phyloP scores from a whole-genome alignment of 1,284 basidiomycete genomes.

The Leccinum pachyderme region DNA sequence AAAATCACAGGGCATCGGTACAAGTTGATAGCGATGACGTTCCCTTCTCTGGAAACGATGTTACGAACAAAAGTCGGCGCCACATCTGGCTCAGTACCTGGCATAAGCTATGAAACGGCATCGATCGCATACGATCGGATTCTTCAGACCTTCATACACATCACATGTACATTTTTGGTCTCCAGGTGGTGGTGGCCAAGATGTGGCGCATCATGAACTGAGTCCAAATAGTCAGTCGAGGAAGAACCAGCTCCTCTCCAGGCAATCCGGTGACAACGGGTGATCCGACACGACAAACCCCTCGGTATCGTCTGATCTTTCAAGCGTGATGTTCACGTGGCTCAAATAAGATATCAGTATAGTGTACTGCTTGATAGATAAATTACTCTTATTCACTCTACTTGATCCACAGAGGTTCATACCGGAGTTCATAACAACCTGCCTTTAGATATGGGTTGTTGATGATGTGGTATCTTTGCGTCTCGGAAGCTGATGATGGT shows the following conservation, averaged over 20 bases:
- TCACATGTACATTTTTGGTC: background rate
- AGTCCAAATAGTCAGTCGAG: background rate
- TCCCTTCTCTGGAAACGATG: background rate
- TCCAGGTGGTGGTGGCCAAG: background rate
- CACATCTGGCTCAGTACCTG: background rate
- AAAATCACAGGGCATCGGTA: background rate
- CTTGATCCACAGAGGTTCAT: background rate
- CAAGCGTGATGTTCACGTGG: background rate
- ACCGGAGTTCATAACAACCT: slow-evolving; percentile 39
- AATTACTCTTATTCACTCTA: background rate
- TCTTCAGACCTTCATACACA: background rate
- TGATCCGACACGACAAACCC: background rate
- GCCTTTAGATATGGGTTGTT: slow-evolving; percentile 77
- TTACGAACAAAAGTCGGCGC: background rate
- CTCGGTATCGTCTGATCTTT: background rate
- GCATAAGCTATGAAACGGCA: background rate
- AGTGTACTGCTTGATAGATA: background rate
- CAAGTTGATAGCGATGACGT: background rate
- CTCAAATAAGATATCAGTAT: background rate
- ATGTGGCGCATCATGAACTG: background rate
- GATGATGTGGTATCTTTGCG: slow-evolving; percentile 83
- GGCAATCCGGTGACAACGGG: background rate
- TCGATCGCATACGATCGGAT: background rate
- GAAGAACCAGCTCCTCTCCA: background rate
- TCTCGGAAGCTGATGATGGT: slow-evolving; percentile 71